Evolutionary conservation across 192 early-diverging fungal species (phyloP), one percentile per base, ranked within the genome.

Genomic region (Allomyces arbusculus): DNA sequence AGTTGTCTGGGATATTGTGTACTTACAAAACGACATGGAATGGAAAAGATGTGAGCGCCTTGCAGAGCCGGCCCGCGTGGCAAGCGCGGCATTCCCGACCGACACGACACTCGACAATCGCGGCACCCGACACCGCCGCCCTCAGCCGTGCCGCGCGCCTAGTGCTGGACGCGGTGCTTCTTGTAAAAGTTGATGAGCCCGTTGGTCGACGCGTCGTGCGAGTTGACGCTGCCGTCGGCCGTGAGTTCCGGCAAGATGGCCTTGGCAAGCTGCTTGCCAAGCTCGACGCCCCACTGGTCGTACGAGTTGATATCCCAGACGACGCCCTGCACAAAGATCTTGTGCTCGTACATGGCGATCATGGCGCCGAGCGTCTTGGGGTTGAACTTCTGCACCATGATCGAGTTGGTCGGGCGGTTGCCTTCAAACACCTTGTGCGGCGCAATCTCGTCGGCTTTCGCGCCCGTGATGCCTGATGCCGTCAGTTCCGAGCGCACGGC

Each of bases 321-420:
- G 33, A 91, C 87, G 63, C 95, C 94, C 77, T 99, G 95, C 19
- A 89, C 89, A 74, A 99, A 99, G 72, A 99, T 99, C 85, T 99
- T 99, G 86, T 99, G 95, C 79, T 99, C 95, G 72, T 99, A 99
- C 75, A 99, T 72, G 23, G 94, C 91, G 77, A 99, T 89, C 69
- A 99, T 72, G n/a, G 82, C 77, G 23, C 95, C 95, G 4, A 99
- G 79, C 5, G 90, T 91, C 44, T 82, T 82, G 11, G 95, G 94
- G 23, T 87, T 91, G 62, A 99, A 77, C 73, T 90, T 87, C 70
- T 94, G 85, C 83, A 96, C 89, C 68, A 99, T 70, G 73, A 99
- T 86, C 67, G 88, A 90, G 80, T 97, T 99, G 64, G 94, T 99
- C 43, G 95, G 95, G 63, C 87, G 84, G 84, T 99, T 99, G 63